Base-by-base conservation (phyloP, 2,329 filamentous ascomycete genomes). In the Tolypocladium pustulatum region DNA sequence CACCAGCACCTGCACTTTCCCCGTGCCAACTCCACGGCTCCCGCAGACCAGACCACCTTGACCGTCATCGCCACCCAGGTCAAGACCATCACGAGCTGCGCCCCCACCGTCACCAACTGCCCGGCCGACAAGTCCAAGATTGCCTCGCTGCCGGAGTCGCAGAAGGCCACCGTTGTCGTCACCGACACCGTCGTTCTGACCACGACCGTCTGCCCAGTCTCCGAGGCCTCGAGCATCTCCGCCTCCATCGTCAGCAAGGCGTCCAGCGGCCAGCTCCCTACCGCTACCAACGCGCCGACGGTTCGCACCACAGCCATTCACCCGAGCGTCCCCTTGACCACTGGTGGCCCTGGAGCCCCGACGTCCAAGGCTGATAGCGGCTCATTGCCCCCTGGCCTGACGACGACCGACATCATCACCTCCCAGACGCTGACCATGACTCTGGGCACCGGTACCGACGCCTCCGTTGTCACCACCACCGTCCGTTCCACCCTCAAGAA, bases 81-180 rank as follows among this genome's bases (percentile, higher is more conserved):
- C 63, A 73, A 79, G 61, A 85, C 82, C 70, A 75, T 84, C 72
- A 84, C 77, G 65, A 82, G 79, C 59, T 85, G 82, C 69, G 79
- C 75, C 62, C 73, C 82, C 58, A 80, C 78, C 59, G 76, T 83
- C 68, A 82, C 81, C 71, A 73, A 83, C 81, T 85, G 82, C 72
- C 75, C 75, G 58, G 70, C 55, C 59, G 57, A 66, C 59, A 54
- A 68, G 61, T 67, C 70, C 27, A 71, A 64, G 56, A 65, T 72
- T 56, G 69, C 69, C 56, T 65, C 67, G 60, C 66, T 76, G 54
- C 72, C 74, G 59, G 69, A 71, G 62, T 64, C 67, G 17, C 69
- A 73, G 62, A 70, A 68, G 66, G 60, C 64, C 56, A 68, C 68
- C 59, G 61, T 67, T 57, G 63, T 71, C 54, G 68, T 73, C 60